These are phyloP conservation scores for Spiraea crenata DNA, from an alignment of 331 rosid genomes.

Conservation along the genomic window DNA sequence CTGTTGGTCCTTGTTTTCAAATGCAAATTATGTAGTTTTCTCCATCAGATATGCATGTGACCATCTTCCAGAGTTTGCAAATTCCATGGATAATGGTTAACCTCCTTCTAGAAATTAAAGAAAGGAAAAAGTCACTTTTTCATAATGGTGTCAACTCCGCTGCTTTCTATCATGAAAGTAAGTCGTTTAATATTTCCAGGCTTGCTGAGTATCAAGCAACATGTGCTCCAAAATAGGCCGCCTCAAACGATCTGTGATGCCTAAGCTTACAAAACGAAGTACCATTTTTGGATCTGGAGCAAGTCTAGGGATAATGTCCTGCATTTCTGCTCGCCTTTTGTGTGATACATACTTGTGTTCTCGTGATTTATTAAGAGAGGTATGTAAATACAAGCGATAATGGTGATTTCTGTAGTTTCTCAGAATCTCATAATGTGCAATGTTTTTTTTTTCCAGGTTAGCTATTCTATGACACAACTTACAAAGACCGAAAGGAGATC, in stretches of 20 bases:
- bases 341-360: conserved; percentile 90
- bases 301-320: conserved; percentile 84
- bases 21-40: conserved; percentile 11
- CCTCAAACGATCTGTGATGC: conserved; percentile 86
- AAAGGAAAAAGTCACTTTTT: background rate
- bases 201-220: conserved; percentile 64
- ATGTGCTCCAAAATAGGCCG: conserved; percentile 97
- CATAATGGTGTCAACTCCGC: background rate
- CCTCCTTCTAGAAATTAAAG: background rate
- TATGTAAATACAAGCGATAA: conserved; percentile 18
- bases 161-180: conserved; percentile 11
- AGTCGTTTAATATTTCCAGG: conserved; percentile 43
- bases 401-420: conserved; percentile 11
- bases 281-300: conserved; percentile 81
- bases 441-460: conserved; percentile 65
- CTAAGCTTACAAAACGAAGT: conserved; percentile 68
- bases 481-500: conserved; percentile 81
- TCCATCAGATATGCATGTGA: too few species aligned
- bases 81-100: background rate
- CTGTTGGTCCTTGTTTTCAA: conserved; percentile 17
- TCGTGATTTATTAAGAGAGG: conserved; percentile 95
- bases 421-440: conserved; percentile 13
- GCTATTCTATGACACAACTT: conserved; percentile 84
- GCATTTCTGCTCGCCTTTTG: conserved; percentile 89
- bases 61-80: too few species aligned